These are phyloP conservation scores for Lachancea meyersii DNA, from an alignment of 805 yeast genomes.

Conservation along the genomic window DNA sequence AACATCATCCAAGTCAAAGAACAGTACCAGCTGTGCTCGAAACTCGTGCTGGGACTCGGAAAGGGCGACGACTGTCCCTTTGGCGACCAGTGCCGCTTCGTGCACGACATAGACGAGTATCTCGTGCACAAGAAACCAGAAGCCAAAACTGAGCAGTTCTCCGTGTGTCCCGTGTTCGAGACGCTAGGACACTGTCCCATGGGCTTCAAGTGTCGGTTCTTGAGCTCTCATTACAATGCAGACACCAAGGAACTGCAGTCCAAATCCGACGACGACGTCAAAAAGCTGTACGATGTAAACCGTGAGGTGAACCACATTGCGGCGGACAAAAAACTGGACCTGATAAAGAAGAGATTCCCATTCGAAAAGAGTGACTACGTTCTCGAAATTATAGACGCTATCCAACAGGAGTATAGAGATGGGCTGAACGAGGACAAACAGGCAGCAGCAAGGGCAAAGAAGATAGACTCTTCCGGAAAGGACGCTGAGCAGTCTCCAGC, in stretches of 20 bases:
- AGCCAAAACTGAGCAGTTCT: constrained; percentile 45
- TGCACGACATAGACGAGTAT: constrained; percentile 68
- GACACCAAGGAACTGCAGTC: constrained; percentile 35
- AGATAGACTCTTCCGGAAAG: constrained; percentile 12
- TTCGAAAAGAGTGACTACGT: constrained; percentile 53
- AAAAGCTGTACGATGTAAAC: constrained; percentile 30
- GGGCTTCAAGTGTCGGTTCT: constrained; percentile 91
- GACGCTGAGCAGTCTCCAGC: too few species aligned
- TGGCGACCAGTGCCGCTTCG: constrained; percentile 70
- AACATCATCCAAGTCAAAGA: constrained; percentile 67
- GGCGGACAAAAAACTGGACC: constrained; percentile 33
- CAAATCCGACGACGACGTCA: constrained; percentile 38
- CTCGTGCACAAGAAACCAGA: constrained; percentile 63
- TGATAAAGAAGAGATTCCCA: constrained; percentile 48
- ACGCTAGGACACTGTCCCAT: constrained; percentile 87
- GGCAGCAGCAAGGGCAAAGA: constrained; percentile 26
- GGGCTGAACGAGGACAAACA: constrained; percentile 30
- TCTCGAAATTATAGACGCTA: constrained; percentile 58
- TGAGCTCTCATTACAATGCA: constrained; percentile 57
- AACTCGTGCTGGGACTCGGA: constrained; percentile 49
- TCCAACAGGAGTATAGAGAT: constrained; percentile 36
- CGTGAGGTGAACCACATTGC: constrained; percentile 61
- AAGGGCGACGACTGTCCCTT: constrained; percentile 44
- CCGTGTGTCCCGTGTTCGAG: constrained; percentile 69
- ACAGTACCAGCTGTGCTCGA: constrained; percentile 56